Evolutionary conservation across 768 basidiomycete species (phyloP).

Genomic region (Mycena leptocephala): DNA sequence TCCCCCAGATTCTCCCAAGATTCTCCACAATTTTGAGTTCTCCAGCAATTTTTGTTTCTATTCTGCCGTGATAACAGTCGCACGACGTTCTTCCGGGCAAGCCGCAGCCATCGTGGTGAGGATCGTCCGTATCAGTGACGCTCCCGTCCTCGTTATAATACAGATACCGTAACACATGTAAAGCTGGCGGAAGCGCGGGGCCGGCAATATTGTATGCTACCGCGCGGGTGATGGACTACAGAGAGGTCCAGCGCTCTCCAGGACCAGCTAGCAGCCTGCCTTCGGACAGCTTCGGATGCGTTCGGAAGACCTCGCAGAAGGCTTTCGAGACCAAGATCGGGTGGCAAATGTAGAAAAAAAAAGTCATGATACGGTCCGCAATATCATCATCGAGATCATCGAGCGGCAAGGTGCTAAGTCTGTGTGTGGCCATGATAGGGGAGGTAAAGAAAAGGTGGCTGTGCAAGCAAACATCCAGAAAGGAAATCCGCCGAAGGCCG

Average conservation of each 20-base stretch:
- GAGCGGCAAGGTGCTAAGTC: slow-evolving; percentile 29
- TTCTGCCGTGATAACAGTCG: not conserved
- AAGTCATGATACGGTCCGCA: slow-evolving; percentile 43
- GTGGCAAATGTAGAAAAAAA: slow-evolving; percentile 39
- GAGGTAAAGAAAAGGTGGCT: not conserved
- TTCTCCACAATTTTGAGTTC: slow-evolving; percentile 28
- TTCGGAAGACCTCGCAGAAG: slow-evolving; percentile 21
- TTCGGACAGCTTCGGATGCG: not conserved
- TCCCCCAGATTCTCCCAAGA: slow-evolving; percentile 36
- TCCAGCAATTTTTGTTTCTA: slow-evolving; percentile 15
- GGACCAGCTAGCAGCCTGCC: not conserved
- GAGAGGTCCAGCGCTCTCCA: not conserved
- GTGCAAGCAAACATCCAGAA: not conserved
- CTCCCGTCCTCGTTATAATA: not conserved
- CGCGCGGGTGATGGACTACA: slow-evolving; percentile 36
- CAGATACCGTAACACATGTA: slow-evolving; percentile 11
- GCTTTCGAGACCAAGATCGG: slow-evolving; percentile 39
- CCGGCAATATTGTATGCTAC: slow-evolving; percentile 46
- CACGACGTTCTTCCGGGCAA: slow-evolving; percentile 7
- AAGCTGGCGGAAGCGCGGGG: slow-evolving; percentile 42
- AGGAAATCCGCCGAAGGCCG: not conserved
- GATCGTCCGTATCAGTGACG: not conserved
- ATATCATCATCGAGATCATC: slow-evolving; percentile 45
- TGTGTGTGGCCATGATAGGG: not conserved
- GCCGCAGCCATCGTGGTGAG: not conserved